phyloP scores from a whole-genome alignment of 2,329 filamentous ascomycete species.

The Microsporum canis region DNA sequence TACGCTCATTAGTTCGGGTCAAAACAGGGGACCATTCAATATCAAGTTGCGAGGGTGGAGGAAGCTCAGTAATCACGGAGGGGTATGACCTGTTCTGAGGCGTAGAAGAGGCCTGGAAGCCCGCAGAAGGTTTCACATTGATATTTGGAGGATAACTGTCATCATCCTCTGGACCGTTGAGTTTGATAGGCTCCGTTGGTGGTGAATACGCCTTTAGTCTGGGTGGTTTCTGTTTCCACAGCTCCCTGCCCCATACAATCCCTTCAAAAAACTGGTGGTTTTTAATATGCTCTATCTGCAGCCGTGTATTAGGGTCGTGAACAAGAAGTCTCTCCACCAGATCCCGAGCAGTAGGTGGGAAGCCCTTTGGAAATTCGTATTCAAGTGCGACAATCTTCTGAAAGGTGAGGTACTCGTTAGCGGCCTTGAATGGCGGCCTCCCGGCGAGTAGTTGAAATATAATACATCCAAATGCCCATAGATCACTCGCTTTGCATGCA shows the following conservation, averaged over 20 bases:
- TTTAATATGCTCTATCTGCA: slow-evolving; percentile 93
- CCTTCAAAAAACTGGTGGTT: slow-evolving; percentile 93
- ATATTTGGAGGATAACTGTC: slow-evolving; percentile 36
- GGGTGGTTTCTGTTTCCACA: slow-evolving; percentile 88
- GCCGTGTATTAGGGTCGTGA: slow-evolving; percentile 67
- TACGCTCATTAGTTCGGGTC: slow-evolving; percentile 81
- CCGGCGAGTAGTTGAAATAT: slow-evolving; percentile 92
- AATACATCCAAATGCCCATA: slow-evolving; percentile 98
- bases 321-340: slow-evolving; percentile 84
- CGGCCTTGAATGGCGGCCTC: slow-evolving; percentile 91
- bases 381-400: slow-evolving; percentile 95
- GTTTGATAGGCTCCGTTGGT: slow-evolving; percentile 63
- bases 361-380: slow-evolving; percentile 83
- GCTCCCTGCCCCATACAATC: slow-evolving; percentile 64
- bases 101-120: slow-evolving; percentile 37
- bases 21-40: slow-evolving; percentile 98
- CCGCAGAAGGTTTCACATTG: slow-evolving; percentile 17
- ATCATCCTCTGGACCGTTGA: slow-evolving; percentile 42
- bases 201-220: slow-evolving; percentile 74
- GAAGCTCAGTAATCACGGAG: slow-evolving; percentile 83
- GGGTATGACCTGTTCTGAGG: slow-evolving; percentile 57
- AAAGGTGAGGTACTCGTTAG: slow-evolving; percentile 92
- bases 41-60: slow-evolving; percentile 90
- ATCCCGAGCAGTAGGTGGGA: slow-evolving; percentile 75
- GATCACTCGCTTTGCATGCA: slow-evolving; percentile 91